Evolutionary conservation across 1,139 yeast genomes (phyloP).

Genomic region (Kodamaea arcana): DNA sequence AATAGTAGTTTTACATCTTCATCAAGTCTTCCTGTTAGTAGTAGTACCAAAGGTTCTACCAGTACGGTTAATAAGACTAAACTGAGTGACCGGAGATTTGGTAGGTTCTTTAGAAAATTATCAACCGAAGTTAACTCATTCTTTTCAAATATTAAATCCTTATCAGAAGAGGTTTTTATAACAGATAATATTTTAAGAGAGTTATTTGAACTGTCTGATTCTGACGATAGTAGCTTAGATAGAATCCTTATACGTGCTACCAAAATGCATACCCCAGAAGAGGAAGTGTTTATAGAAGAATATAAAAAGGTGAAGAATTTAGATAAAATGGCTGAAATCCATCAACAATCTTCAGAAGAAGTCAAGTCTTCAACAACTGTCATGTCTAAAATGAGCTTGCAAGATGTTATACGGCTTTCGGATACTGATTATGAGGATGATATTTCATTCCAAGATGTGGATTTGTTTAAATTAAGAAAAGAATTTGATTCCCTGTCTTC

Average conservation of each 20-base stretch:
- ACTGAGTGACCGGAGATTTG: constrained; percentile 3
- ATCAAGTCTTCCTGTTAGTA: constrained; percentile 1
- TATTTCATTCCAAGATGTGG: constrained; percentile 22
- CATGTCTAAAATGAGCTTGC: constrained; percentile 18
- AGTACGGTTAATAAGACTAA: neutral
- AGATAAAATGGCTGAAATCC: constrained; percentile 30
- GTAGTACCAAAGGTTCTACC: neutral
- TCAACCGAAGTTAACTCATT: constrained; percentile 34
- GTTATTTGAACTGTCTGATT: constrained; percentile 37
- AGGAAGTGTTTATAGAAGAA: constrained; percentile 33
- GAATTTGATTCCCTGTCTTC: constrained; percentile 19
- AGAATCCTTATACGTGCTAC: constrained; percentile 15
- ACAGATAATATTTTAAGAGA: constrained; percentile 42
- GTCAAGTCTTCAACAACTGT: constrained; percentile 20
- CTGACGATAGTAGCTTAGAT: constrained; percentile 22
- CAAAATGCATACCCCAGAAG: constrained; percentile 25
- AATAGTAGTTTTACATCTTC: neutral
- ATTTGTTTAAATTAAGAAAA: constrained; percentile 24
- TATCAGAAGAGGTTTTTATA: constrained; percentile 42
- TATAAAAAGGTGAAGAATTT: constrained; percentile 32
- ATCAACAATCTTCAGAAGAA: constrained; percentile 16
- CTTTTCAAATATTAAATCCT: constrained; percentile 27
- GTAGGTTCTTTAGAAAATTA: constrained; percentile 29
- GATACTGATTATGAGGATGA: constrained; percentile 16
- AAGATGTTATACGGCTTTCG: constrained; percentile 26